Evolutionary conservation across 805 yeast species (phyloP).

Genomic region (Yarrowia osloensis): DNA sequence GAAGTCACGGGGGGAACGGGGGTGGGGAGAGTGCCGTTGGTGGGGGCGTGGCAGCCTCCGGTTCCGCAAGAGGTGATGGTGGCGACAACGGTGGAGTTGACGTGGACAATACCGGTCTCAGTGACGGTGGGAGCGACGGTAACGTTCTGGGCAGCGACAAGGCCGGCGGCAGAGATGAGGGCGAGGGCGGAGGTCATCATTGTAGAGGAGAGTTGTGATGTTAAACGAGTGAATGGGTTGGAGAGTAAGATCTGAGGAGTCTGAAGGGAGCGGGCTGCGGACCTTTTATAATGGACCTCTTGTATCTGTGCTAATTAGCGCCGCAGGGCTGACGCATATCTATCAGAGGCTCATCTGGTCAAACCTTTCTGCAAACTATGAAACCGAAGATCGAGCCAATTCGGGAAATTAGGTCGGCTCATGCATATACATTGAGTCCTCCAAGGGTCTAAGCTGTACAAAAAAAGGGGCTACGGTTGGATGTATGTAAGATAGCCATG

Average conservation of each 20-base stretch:
- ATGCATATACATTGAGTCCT: neutral
- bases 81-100: conserved; percentile 24
- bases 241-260: too few species aligned
- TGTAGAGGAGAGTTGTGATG: neutral
- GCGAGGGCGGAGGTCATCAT: conserved; percentile 4
- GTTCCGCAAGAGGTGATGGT: conserved; percentile 29
- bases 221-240: conserved; percentile 1
- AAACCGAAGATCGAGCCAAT: conserved; percentile 1
- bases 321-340: conserved; percentile 24
- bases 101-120: conserved; percentile 6
- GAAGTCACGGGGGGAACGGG: conserved; percentile 16
- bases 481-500: neutral
- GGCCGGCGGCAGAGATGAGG: conserved; percentile 22
- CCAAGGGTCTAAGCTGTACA: conserved; percentile 3
- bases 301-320: neutral
- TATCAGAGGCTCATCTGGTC: neutral
- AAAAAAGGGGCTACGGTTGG: conserved; percentile 1
- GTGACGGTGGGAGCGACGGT: conserved; percentile 6
- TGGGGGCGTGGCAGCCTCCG: conserved; percentile 15
- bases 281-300: neutral
- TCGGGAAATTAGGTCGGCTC: conserved; percentile 9
- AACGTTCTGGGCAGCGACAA: conserved; percentile 26
- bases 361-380: conserved; percentile 1
- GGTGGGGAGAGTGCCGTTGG: conserved; percentile 24
- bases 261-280: neutral